Base-by-base conservation (phyloP, 805 yeast species). In the Yamadazyma endophytica region DNA sequence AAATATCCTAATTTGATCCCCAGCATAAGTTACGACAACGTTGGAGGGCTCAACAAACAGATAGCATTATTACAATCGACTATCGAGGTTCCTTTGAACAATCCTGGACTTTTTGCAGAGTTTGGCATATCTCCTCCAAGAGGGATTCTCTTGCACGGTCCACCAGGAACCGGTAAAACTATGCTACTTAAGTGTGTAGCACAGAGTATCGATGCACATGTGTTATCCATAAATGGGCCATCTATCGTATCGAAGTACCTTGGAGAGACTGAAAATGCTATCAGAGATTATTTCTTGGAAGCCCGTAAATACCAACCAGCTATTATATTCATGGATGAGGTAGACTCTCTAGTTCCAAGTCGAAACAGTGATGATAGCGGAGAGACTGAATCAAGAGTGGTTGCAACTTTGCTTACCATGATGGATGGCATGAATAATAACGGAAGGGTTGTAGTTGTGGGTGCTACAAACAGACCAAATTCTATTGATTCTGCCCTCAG, bases 151-250 rank as follows among this genome's bases (percentile, higher is more conserved):
- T 58, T 90, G 9, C 95, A 90, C 59, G 98, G 98, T 0, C 95
- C 97, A 3, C 92, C 97, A 2, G 98, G 98, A 3, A 90, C 97
- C 0, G 98, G 98, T 31, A 90, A 90, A 54, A 84, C 97, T 1
- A 76, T 89, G 86, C 68, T 92, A 6, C 64, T 92, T 21, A 72
- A 84, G 33, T 82, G 95, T 17, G 78, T 90, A 7, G 94, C 96
- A 0, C 69, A 77, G 40, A 90, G 82, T 36, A 64, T 74, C 2
- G 72, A 81, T 39, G 94, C 95, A 0, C 98, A 90, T 55, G 78
- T 90, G 0, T 66, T 92, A 26, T 79, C 83, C 3, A 81, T 92
- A 15, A 83, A 84, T 52, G 96, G 97, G 0, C 95, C 97, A 1
- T 79, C 95, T 1, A 83, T 92, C 31, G 90, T 89, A 3, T 85